phyloP scores from a whole-genome alignment of 768 basidiomycete genomes.

The Leucosporidium yakuticum region DNA sequence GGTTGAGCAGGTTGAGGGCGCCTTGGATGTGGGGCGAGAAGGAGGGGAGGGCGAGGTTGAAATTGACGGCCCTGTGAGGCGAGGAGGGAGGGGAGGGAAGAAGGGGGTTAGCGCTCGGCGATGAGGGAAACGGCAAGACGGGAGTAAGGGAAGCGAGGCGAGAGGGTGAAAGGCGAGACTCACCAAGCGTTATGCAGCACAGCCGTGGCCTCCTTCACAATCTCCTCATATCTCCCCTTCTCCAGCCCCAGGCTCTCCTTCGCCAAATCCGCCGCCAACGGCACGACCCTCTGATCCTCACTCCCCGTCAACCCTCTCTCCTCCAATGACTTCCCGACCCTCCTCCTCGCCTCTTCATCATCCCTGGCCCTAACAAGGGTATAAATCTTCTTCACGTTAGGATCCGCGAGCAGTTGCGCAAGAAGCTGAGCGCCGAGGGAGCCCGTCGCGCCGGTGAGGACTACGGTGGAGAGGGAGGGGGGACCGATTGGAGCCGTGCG shows the following conservation, averaged over 20 bases:
- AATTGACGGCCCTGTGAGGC: not conserved
- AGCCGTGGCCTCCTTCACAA: constrained; percentile 46
- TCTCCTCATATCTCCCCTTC: constrained; percentile 44
- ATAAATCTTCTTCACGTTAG: constrained; percentile 48
- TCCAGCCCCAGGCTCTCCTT: constrained; percentile 48
- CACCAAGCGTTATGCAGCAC: constrained; percentile 46
- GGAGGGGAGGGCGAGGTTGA: constrained; percentile 51
- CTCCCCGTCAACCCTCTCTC: constrained; percentile 41
- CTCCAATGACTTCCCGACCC: constrained; percentile 48
- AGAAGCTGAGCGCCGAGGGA: constrained; percentile 56
- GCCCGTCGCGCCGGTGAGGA: constrained; percentile 55
- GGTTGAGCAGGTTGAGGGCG: constrained; percentile 53
- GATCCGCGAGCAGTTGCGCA: constrained; percentile 46
- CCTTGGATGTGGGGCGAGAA: constrained; percentile 54
- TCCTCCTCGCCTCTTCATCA: constrained; percentile 47
- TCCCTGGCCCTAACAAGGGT: constrained; percentile 53
- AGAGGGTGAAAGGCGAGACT: no score
- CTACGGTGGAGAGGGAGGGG: constrained; percentile 30
- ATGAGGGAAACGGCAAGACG: no score
- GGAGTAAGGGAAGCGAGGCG: no score
- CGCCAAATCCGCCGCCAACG: constrained; percentile 49
- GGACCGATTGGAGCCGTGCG: not conserved
- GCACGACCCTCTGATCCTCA: constrained; percentile 43
- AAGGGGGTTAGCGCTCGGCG: not conserved
- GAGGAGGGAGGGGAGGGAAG: no score